Percentiles rank a stretch among this genome's conserved stretches.
Evolutionary conservation across 306 rosid genomes (phyloP).

Genomic region (Potentilla sterilis): DNA sequence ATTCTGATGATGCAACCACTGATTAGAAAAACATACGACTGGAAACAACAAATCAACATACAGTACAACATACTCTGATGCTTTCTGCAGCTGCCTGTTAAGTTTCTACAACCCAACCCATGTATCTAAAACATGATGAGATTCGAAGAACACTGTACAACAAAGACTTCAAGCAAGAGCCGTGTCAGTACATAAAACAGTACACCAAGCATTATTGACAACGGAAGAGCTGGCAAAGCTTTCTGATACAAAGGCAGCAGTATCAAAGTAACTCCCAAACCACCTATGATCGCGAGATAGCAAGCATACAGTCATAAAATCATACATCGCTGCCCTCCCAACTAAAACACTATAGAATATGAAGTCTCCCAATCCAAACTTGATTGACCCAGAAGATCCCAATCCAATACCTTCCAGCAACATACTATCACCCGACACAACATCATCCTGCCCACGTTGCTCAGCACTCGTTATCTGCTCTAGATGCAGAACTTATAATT

Average conservation of each 20-base stretch:
- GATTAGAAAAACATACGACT: not conserved
- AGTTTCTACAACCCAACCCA: not conserved
- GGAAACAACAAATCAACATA: slow-evolving; percentile 7
- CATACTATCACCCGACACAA: slow-evolving; percentile 39
- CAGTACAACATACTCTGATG: not conserved
- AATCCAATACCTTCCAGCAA: slow-evolving; percentile 85
- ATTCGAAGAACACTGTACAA: slow-evolving; percentile 82
- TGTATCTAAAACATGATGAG: slow-evolving; percentile 68
- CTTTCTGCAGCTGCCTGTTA: not conserved
- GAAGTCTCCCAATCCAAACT: slow-evolving; percentile 92
- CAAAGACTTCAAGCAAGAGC: slow-evolving; percentile 74
- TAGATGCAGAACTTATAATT: slow-evolving; percentile 30
- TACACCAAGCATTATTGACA: slow-evolving; percentile 72
- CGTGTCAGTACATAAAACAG: slow-evolving; percentile 82
- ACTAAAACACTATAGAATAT: slow-evolving; percentile 95
- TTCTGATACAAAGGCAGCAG: slow-evolving; percentile 84
- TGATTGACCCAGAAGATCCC: slow-evolving; percentile 90
- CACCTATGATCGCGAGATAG: slow-evolving; percentile 96
- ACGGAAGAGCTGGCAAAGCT: slow-evolving; percentile 97
- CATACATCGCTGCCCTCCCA: slow-evolving; percentile 98
- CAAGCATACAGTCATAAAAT: slow-evolving; percentile 94
- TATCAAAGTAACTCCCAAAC: slow-evolving; percentile 84
- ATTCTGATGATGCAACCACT: slow-evolving; percentile 4
- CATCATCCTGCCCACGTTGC: slow-evolving; percentile 32
- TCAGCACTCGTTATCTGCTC: slow-evolving; percentile 36